phyloP scores from a whole-genome alignment of 139 green algal genomes.

The Monoraphidium neglectum region DNA sequence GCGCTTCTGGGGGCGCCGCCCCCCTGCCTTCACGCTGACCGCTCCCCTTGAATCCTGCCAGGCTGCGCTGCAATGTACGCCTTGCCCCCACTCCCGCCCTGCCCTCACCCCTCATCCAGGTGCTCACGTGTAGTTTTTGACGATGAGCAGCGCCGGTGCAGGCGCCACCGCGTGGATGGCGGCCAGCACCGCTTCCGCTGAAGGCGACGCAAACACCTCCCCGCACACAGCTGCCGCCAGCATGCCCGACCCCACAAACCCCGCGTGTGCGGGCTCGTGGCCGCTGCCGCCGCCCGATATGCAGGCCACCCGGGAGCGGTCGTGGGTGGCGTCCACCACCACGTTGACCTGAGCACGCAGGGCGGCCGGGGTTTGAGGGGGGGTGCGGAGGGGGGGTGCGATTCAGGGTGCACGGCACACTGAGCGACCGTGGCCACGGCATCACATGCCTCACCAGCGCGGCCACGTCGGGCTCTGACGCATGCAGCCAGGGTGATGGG shows the following conservation, averaged over 20 bases:
- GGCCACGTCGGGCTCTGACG: too few relatives aligned
- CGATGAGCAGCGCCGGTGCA: slow-evolving; percentile 76
- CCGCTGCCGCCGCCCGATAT: slow-evolving; percentile 79
- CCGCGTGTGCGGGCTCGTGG: slow-evolving; percentile 86
- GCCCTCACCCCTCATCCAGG: background rate
- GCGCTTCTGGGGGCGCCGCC: too few relatives aligned
- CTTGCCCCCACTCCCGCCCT: background rate
- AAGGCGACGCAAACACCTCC: slow-evolving; percentile 87
- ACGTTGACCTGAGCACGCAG: too few relatives aligned
- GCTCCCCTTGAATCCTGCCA: background rate
- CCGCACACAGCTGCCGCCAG: slow-evolving; percentile 89
- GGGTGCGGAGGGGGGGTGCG: too few relatives aligned
- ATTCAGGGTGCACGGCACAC: too few relatives aligned
- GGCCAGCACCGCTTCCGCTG: slow-evolving; percentile 75
- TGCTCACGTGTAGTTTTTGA: slow-evolving; percentile 90
- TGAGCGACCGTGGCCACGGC: too few relatives aligned
- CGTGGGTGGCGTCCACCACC: too few relatives aligned
- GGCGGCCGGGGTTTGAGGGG: too few relatives aligned
- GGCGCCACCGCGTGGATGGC: slow-evolving; percentile 74
- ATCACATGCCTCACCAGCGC: too few relatives aligned
- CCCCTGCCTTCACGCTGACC: too few relatives aligned
- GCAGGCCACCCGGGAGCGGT: slow-evolving; percentile 44
- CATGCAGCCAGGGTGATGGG: too few relatives aligned
- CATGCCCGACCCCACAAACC: slow-evolving; percentile 87
- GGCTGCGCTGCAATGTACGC: background rate